These are phyloP conservation scores for Zygotorulaspora mrakii DNA, from an alignment of 1,139 yeast species.

Conservation along the genomic window DNA sequence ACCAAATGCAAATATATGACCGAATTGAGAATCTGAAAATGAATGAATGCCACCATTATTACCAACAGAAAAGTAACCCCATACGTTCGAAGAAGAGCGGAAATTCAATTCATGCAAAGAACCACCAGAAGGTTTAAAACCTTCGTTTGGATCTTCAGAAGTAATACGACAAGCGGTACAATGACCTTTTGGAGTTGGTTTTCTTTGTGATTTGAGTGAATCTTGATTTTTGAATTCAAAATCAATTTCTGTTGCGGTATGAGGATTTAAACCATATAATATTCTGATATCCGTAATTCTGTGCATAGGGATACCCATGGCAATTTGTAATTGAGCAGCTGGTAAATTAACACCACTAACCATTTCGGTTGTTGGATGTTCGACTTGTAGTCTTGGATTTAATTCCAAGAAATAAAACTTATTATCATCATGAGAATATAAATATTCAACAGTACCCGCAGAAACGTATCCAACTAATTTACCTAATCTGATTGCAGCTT, in stretches of 20 bases:
- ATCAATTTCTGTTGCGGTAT: conserved; percentile 83
- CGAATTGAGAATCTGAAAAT: conserved; percentile 96
- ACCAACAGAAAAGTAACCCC: conserved; percentile 99
- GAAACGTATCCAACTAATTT: conserved; percentile 94
- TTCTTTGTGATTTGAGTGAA: conserved; percentile 75
- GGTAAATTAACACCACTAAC: conserved; percentile 97
- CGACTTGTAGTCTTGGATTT: conserved; percentile 97
- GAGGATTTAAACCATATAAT: conserved; percentile 94
- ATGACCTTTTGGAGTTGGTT: conserved; percentile 95
- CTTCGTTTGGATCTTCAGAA: conserved; percentile 98
- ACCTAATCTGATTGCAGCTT: conserved; percentile 95
- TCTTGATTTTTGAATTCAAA: conserved; percentile 77
- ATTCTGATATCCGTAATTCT: conserved; percentile 89
- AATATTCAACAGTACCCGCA: conserved; percentile 97
- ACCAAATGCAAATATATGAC: conserved; percentile 98
- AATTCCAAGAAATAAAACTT: conserved; percentile 93
- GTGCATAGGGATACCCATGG: conserved; percentile 98
- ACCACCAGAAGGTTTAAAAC: conserved; percentile 98
- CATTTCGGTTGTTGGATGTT: conserved; percentile 99
- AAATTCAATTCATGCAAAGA: conserved; percentile 91
- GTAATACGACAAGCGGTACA: conserved; percentile 99
- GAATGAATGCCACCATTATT: conserved; percentile 97
- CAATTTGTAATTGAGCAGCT: conserved; percentile 96
- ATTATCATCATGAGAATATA: conserved; percentile 89
- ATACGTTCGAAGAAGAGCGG: conserved; percentile 93